Evolutionary conservation across 495 filamentous ascomycete species (phyloP).

Genomic region (Penicillium desertorum): DNA sequence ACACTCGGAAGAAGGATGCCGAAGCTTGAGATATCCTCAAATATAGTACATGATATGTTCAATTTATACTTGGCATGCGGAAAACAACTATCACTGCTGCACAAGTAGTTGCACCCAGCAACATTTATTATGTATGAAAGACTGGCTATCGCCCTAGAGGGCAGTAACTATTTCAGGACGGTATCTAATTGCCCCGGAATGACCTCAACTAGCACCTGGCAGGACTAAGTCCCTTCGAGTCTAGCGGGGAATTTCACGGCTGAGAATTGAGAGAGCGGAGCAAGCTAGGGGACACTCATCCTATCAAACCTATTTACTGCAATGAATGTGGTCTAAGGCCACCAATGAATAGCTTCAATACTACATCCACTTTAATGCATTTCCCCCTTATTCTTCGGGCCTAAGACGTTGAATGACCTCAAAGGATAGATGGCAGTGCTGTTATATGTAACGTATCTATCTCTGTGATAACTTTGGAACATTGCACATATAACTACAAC

Average conservation of each 20-base stretch:
- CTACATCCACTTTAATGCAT: neutral
- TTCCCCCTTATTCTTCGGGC: neutral
- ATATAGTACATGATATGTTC: neutral
- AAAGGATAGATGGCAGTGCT: neutral
- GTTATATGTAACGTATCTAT: neutral
- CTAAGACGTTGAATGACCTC: neutral
- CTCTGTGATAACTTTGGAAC: too few relatives aligned
- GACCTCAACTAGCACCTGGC: neutral
- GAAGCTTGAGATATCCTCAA: neutral
- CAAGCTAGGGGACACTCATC: neutral
- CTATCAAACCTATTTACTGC: slow-evolving; percentile 3
- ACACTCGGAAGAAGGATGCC: neutral
- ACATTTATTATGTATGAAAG: neutral
- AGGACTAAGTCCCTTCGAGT: neutral
- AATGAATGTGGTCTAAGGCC: neutral
- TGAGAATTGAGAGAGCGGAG: slow-evolving; percentile 1
- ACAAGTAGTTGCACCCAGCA: neutral
- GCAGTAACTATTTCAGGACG: neutral
- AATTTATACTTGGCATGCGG: neutral
- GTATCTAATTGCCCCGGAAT: neutral
- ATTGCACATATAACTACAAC: neutral
- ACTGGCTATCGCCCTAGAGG: too few relatives aligned
- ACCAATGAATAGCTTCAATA: neutral
- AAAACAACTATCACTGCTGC: neutral
- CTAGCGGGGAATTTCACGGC: slow-evolving; percentile 1